phyloP scores from a whole-genome alignment of 2,329 filamentous ascomycete species.

The Proliferodiscus dingleyae region DNA sequence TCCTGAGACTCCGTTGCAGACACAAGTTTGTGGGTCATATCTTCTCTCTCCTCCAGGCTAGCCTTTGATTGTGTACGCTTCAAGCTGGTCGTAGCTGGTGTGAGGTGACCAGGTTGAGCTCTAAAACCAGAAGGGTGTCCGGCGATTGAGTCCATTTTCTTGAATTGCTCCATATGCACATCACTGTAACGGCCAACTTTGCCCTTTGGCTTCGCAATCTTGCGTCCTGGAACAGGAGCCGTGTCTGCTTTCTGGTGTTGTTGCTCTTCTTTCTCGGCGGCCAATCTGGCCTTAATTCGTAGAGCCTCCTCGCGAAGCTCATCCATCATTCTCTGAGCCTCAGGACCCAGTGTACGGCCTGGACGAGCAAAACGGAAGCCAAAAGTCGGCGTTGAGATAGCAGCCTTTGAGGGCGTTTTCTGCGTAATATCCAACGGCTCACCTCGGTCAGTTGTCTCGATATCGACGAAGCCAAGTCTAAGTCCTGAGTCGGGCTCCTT shows the following conservation, averaged over 20 bases:
- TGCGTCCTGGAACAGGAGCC: conserved; percentile 50
- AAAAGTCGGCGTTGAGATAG: conserved; percentile 54
- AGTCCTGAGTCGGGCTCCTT: conserved; percentile 75
- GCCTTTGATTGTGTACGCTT: conserved; percentile 56
- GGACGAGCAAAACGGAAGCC: conserved; percentile 58
- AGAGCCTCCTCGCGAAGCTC: conserved; percentile 69
- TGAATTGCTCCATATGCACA: conserved; percentile 81
- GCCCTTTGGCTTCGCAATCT: conserved; percentile 75
- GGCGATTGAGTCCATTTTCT: conserved; percentile 96
- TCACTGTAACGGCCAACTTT: conserved; percentile 77
- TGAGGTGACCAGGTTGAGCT: conserved; percentile 47
- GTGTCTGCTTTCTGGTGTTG: conserved; percentile 39
- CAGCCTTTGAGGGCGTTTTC: conserved; percentile 59
- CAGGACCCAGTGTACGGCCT: conserved; percentile 54
- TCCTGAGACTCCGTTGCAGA: conserved; percentile 5
- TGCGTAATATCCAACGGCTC: conserved; percentile 42
- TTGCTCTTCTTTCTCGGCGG: conserved; percentile 55
- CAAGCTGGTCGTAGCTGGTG: conserved; percentile 42
- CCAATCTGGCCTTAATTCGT: conserved; percentile 64
- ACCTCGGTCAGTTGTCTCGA: conserved; percentile 40
- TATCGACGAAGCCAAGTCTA: conserved; percentile 75
- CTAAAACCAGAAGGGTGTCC: conserved; percentile 78
- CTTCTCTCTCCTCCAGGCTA: conserved; percentile 57
- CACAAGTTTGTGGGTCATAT: conserved; percentile 35
- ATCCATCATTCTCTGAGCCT: conserved; percentile 56